These are phyloP conservation scores for Beta lomatogona DNA, from an alignment of 179 eudicot species.

Conservation along the genomic window DNA sequence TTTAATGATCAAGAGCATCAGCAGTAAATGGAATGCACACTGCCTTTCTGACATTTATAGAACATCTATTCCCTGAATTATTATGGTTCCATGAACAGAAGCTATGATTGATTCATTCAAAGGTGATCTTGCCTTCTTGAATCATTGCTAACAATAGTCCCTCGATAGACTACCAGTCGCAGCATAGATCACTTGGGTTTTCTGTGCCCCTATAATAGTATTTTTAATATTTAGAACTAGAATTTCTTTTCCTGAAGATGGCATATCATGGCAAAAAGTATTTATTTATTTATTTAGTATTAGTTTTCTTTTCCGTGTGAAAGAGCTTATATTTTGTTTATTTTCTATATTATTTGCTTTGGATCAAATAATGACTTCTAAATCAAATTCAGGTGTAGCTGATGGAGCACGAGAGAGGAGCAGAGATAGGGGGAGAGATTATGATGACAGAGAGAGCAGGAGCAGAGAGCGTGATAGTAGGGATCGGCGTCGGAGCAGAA, in stretches of 20 bases:
- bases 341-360: background rate
- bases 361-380: background rate
- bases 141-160: background rate
- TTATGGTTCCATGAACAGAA: too few species aligned
- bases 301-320: background rate
- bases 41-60: too few species aligned
- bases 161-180: background rate
- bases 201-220: background rate
- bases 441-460: slow-evolving; percentile 57
- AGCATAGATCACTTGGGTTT: background rate
- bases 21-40: too few species aligned
- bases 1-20: too few species aligned
- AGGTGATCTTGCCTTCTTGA: background rate
- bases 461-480: slow-evolving; percentile 67
- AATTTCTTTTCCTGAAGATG: too few species aligned
- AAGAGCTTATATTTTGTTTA: background rate
- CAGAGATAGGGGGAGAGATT: slow-evolving; percentile 63
- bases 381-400: slow-evolving; percentile 44
- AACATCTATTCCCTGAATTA: too few species aligned
- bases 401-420: slow-evolving; percentile 46
- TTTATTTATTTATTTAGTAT: too few species aligned
- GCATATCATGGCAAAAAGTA: too few species aligned
- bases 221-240: too few species aligned
- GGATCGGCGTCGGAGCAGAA: slow-evolving; percentile 60
- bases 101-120: too few species aligned